Base-by-base conservation (phyloP, 1,284 basidiomycete species). In the Heterobasidion parviporum region DNA sequence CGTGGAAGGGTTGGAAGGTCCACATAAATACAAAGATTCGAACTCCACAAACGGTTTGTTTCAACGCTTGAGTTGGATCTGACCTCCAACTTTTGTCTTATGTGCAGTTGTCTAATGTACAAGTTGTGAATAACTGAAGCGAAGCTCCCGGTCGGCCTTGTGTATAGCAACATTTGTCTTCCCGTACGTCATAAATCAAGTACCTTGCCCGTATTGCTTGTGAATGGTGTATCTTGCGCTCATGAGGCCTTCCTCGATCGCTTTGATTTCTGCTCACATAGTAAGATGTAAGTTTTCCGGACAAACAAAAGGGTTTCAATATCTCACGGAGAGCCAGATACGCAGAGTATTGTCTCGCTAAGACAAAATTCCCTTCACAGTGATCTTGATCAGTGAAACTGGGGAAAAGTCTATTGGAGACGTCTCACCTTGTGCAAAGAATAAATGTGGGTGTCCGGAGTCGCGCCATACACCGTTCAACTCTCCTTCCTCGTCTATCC, bases 311-410 rank as follows among this genome's bases (percentile, higher is more conserved):
- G 56, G 53, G 48, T 54, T 35, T 50, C 51, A 56, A 32, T 16
- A 32, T 74, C 80, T 67, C 61, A 81, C 80, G 80, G n/a, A 85
- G 68, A 0, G 83, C 82, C 20, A 87, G 60, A 59, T 81, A 77
- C 57, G 77, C 80, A 3, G 80, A 80, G 62, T 81, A 73, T 67
- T 81, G 79, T 2, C 84, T 72, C 54, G 75, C 76, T 54, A 77
- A 62, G 0, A 76, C 76, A n/a, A 85, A 67, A 59, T 77, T 81
- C 0, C 82, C 81, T 75, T 64, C 57, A 52, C 59, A 61, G 58
- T 50, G 59, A 14, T 57, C 50, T 52, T n/a, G 10, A 16, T 51
- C 34, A 18, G 53, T 10, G 10, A 15, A 10, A 54, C 16, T 9
- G 41, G 26, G 16, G 43, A 6, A 15, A 26, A 6, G 15, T 54